phyloP scores from a whole-genome alignment of 202 grass and related monocot genomes.

The Setaria viridis region DNA sequence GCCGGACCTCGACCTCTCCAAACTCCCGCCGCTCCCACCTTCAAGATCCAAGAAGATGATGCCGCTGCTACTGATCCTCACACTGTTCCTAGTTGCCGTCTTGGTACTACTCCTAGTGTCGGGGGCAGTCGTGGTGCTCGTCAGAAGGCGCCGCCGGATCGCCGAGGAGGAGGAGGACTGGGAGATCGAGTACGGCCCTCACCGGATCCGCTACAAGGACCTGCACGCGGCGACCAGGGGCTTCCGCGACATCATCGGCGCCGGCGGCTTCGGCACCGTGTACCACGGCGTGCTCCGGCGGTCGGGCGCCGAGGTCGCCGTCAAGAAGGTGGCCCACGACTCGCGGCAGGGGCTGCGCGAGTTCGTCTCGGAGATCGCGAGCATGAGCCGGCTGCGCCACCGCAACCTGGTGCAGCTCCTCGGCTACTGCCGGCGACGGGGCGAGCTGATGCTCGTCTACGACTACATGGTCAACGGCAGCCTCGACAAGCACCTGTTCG shows the following conservation, averaged over 20 bases:
- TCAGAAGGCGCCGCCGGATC: constrained; percentile 42
- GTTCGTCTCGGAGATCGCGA: constrained; percentile 87
- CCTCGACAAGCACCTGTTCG: constrained; percentile 74
- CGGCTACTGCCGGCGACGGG: constrained; percentile 73
- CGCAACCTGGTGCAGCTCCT: constrained; percentile 85
- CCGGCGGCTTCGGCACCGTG: constrained; percentile 81
- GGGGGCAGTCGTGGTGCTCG: background rate
- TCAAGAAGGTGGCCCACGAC: constrained; percentile 74
- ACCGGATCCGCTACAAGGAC: constrained; percentile 72
- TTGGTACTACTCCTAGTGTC: constrained; percentile 32
- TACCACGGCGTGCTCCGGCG: constrained; percentile 70
- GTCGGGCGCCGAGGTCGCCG: constrained; percentile 62
- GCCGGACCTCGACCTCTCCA: constrained; percentile 58
- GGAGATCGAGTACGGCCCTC: constrained; percentile 74
- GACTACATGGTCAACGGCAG: constrained; percentile 90
- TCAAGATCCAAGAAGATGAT: constrained; percentile 9
- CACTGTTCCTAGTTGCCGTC: constrained; percentile 3
- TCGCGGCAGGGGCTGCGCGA: constrained; percentile 82
- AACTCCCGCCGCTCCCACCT: constrained; percentile 56
- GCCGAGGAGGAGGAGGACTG: constrained; percentile 67
- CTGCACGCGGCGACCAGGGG: constrained; percentile 66
- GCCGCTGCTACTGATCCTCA: background rate
- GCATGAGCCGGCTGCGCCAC: constrained; percentile 85
- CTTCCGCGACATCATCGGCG: constrained; percentile 72
- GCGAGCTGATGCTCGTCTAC: constrained; percentile 86